phyloP scores from a whole-genome alignment of 148 eudicot genomes.

The Rhododendron henanense region DNA sequence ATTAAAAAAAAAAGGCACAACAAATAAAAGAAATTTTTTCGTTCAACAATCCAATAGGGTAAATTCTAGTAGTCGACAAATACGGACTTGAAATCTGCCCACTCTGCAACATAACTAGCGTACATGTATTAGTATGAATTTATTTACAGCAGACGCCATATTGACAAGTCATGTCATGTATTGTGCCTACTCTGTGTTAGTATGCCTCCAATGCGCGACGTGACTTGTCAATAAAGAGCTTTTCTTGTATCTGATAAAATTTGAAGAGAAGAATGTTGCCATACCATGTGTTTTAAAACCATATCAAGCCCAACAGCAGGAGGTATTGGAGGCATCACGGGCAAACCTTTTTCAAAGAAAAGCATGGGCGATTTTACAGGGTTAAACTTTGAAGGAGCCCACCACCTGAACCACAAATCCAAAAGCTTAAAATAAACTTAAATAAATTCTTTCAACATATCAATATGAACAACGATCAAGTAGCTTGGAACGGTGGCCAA shows the following conservation, averaged over 20 bases:
- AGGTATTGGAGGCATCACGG: background rate
- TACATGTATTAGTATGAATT: background rate
- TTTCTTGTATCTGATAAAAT: background rate
- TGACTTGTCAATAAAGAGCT: background rate
- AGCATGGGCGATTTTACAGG: background rate
- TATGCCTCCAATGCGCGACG: background rate
- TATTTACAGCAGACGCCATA: too few species aligned
- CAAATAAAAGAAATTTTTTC: too few species aligned
- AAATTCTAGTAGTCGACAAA: background rate
- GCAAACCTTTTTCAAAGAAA: background rate
- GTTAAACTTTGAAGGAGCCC: background rate
- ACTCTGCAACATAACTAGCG: background rate
- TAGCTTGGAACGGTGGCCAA: background rate
- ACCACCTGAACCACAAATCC: background rate
- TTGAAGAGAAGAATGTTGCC: background rate
- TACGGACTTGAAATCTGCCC: background rate
- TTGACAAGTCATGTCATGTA: background rate
- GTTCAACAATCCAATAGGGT: background rate
- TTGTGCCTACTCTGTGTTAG: background rate
- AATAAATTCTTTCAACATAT: background rate
- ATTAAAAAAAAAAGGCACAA: background rate
- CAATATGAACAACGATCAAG: background rate
- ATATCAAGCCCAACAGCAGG: background rate
- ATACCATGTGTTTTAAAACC: background rate
- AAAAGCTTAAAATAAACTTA: background rate